Conservation (phyloP, 352 stramenopile genomes). For the Sclerospora graminicola region DNA sequence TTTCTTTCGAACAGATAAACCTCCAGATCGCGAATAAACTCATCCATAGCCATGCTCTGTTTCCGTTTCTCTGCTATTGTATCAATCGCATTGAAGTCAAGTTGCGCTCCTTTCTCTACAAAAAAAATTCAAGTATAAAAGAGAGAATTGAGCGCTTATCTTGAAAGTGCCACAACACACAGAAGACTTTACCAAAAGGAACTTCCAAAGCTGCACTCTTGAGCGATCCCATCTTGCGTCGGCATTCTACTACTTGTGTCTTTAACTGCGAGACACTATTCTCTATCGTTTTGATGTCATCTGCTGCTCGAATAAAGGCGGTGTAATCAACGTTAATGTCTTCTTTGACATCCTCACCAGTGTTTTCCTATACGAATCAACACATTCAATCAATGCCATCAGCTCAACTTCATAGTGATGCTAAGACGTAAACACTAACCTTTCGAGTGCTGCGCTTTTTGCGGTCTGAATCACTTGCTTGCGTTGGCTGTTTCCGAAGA, state of each 20-base stretch:
- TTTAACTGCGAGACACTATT: slow-evolving; percentile 79
- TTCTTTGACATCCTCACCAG: slow-evolving; percentile 75
- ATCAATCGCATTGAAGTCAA: slow-evolving; percentile 33
- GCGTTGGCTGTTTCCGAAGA: slow-evolving; percentile 54
- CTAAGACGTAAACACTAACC: slow-evolving; percentile 9
- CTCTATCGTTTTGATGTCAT: slow-evolving; percentile 78
- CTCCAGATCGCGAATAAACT: slow-evolving; percentile 59
- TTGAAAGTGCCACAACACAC: too few species aligned
- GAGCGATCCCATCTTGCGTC: slow-evolving; percentile 48
- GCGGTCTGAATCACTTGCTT: slow-evolving; percentile 72
- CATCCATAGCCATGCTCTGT: slow-evolving; percentile 39
- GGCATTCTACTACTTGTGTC: slow-evolving; percentile 60
- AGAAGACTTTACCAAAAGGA: slow-evolving; percentile 16
- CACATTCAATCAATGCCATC: background rate
- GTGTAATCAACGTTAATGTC: slow-evolving; percentile 78
- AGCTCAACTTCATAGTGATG: background rate
- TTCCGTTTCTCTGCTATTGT: slow-evolving; percentile 35
- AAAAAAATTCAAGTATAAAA: background rate
- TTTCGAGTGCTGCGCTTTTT: slow-evolving; percentile 68
- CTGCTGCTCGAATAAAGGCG: slow-evolving; percentile 60
- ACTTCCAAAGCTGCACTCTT: slow-evolving; percentile 42
- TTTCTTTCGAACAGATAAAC: slow-evolving; percentile 54
- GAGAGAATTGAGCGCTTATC: too few species aligned
- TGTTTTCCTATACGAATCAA: slow-evolving; percentile 39
- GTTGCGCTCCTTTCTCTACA: slow-evolving; percentile 27